Percentiles rank a stretch among this genome's conserved stretches.
Conservation (phyloP, 1,139 yeast species). For the Candida albicans region DNA sequence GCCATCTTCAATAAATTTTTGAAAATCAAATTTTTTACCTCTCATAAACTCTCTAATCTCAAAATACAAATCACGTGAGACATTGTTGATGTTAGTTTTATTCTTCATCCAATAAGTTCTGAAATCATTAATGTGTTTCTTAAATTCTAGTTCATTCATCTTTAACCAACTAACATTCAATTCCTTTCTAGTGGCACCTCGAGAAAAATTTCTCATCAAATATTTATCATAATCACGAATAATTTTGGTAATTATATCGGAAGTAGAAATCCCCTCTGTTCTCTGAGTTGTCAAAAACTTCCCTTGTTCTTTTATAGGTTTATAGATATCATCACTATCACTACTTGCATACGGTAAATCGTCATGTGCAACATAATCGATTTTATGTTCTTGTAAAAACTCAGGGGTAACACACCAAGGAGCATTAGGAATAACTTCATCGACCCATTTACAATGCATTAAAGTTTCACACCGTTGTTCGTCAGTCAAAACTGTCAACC, state of each 20-base stretch:
- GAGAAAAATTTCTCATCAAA: conserved; percentile 92
- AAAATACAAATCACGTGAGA: conserved; percentile 77
- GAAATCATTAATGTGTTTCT: conserved; percentile 85
- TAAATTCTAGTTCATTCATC: conserved; percentile 91
- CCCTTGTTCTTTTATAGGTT: conserved; percentile 86
- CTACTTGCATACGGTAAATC: conserved; percentile 91
- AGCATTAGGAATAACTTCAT: conserved; percentile 89
- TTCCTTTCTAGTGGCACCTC: conserved; percentile 96
- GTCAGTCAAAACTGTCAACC: conserved; percentile 87
- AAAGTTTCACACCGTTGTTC: conserved; percentile 86
- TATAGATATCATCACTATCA: conserved; percentile 87
- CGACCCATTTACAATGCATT: conserved; percentile 94
- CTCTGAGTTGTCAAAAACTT: conserved; percentile 93
- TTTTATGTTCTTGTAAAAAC: conserved; percentile 72
- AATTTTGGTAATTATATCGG: conserved; percentile 92
- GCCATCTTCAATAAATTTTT: conserved; percentile 33
- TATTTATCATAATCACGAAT: conserved; percentile 96
- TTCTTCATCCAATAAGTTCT: conserved; percentile 80
- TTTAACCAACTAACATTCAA: conserved; percentile 95
- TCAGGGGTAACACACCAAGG: conserved; percentile 95
- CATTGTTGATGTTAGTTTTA: conserved; percentile 66
- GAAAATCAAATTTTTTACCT: conserved; percentile 47
- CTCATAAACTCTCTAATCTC: conserved; percentile 77
- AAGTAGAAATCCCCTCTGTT: conserved; percentile 94
- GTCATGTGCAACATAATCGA: conserved; percentile 97